Evolutionary conservation across 768 basidiomycete genomes (phyloP).

Genomic region (Mycena venus): DNA sequence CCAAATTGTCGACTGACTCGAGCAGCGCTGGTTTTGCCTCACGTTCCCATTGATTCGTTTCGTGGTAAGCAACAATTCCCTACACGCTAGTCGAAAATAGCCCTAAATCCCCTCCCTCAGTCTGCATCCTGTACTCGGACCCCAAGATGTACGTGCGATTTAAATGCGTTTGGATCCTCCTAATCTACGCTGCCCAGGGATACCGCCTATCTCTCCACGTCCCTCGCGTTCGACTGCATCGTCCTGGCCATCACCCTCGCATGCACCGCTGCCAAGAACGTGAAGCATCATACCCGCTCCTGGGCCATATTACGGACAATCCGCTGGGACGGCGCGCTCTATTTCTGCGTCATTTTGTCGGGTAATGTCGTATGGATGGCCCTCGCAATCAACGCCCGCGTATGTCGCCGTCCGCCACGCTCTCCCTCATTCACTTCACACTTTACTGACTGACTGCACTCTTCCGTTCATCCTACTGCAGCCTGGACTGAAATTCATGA

Average conservation of each 20-base stretch:
- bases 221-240: conserved; percentile 43
- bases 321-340: conserved; percentile 41
- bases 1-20: background rate
- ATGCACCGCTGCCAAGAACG: conserved; percentile 17
- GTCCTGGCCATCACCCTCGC: conserved; percentile 41
- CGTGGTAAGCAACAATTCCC: conserved; percentile 10
- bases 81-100: background rate
- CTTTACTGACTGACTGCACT: background rate
- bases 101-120: background rate
- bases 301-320: conserved; percentile 37
- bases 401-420: conserved; percentile 14
- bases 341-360: conserved; percentile 43
- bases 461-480: background rate
- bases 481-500: conserved; percentile 44
- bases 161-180: background rate
- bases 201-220: conserved; percentile 40
- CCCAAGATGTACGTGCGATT: conserved; percentile 5
- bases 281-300: background rate
- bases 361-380: conserved; percentile 45
- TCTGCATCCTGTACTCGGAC: conserved; percentile 34
- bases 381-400: conserved; percentile 39
- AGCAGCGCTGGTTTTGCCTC: conserved; percentile 26
- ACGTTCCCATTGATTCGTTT: conserved; percentile 34
- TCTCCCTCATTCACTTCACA: background rate
- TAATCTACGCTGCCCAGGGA: conserved; percentile 34